Evolutionary conservation across 768 basidiomycete genomes (phyloP), one percentile per base, ranked within the genome.

Genomic region (Boletus coccyginus): DNA sequence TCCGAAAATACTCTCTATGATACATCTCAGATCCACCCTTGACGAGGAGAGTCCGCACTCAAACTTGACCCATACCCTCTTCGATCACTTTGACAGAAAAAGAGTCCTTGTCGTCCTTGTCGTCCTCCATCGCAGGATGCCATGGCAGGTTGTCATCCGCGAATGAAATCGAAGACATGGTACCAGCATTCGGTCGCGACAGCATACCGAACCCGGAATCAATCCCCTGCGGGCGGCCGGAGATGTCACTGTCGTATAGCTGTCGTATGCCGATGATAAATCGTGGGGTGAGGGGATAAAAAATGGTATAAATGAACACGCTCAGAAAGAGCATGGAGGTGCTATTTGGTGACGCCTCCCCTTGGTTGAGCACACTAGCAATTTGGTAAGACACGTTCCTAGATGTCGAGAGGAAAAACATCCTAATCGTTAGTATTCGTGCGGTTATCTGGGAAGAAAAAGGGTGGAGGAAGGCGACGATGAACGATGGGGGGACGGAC

Each of bases 221-320:
- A 10, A 38, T 36, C 12, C 46, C 47, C 4, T 56, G 21, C 2
- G 10, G 10, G 8, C 36, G 8, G 7, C 31, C 16, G 19, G 12
- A 11, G 5, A 44, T 1, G 13, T 38, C 51, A 0, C 9, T 35
- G 2, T 39, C 49, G 13, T 33, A 52, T 11, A 57, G 7, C 19
- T 41, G 39, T 6, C 61, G 55, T 0, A 60, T 5, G n/a, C 27
- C 33, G 24, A 54, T 51, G 29, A 62, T 50, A 42, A 60, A 60
- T 2, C 55, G 49, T 5, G 61, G 61, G 3, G 38, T 11, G 5
- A 52, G 27, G 3, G 41, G 31, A 29, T n/a, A 43, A 13, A 60
- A 11, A n/a, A 12, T 1, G 1, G 46, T 17, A 19, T 11, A 14
- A 9, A 3, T 4, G 4, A 41, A 43, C 0, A 19, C 12, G 10